Evolutionary conservation across 1,139 yeast species (phyloP).

Genomic region (Pichia sp.): DNA sequence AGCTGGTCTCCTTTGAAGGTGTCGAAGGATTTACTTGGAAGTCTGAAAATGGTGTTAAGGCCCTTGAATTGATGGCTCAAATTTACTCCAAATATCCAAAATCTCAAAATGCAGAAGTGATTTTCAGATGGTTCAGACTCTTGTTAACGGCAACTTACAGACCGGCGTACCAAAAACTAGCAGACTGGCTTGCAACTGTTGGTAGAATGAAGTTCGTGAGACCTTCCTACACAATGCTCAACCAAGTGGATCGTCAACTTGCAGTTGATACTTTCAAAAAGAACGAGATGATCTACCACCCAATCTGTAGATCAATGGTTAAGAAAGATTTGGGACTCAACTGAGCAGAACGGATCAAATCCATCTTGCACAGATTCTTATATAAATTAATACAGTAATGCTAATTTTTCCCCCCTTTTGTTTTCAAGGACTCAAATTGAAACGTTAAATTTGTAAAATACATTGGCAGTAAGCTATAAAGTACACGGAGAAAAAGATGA

Average conservation of each 20-base stretch:
- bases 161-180: slow-evolving; percentile 44
- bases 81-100: slow-evolving; percentile 39
- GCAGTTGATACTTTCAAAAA: slow-evolving; percentile 61
- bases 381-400: no score
- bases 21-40: slow-evolving; percentile 30
- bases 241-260: slow-evolving; percentile 53
- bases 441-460: no score
- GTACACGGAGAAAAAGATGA: background rate
- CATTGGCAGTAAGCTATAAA: no score
- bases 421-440: background rate
- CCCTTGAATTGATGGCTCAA: slow-evolving; percentile 36
- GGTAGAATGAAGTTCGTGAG: slow-evolving; percentile 95
- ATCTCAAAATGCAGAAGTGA: slow-evolving; percentile 72
- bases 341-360: background rate
- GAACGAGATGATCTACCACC: slow-evolving; percentile 62
- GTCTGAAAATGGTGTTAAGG: slow-evolving; percentile 26
- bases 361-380: no score
- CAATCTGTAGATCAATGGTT: slow-evolving; percentile 76
- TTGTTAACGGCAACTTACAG: slow-evolving; percentile 44
- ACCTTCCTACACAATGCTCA: slow-evolving; percentile 68
- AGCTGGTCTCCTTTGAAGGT: slow-evolving; percentile 42
- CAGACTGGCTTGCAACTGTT: slow-evolving; percentile 83
- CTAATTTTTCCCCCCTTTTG: background rate
- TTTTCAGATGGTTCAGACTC: slow-evolving; percentile 69
- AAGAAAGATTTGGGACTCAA: slow-evolving; percentile 47